Percentiles rank a stretch among this genome's conserved stretches.
phyloP scores from a whole-genome alignment of 2,329 filamentous ascomycete genomes.

The Trichoderma endophyticum region DNA sequence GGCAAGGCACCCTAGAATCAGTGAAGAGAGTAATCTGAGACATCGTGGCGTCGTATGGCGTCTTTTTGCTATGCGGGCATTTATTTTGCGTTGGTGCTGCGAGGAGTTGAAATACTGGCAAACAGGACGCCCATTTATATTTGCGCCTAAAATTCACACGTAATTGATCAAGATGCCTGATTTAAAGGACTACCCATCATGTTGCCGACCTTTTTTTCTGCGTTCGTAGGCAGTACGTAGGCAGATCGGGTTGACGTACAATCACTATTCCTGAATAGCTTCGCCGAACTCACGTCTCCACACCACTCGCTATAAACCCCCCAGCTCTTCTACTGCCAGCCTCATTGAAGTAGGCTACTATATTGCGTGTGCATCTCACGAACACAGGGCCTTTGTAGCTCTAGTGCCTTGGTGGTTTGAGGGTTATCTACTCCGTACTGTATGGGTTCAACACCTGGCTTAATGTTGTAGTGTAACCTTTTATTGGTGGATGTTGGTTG shows the following conservation, averaged over 20 bases:
- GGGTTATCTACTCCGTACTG: background rate
- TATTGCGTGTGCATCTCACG: background rate
- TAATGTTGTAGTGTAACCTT: background rate
- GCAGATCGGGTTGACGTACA: conserved; percentile 1
- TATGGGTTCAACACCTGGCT: background rate
- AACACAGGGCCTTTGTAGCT: background rate
- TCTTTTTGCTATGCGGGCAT: background rate
- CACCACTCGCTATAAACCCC: background rate
- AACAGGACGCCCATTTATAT: background rate
- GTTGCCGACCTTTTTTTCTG: too few species aligned
- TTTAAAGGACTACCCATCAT: background rate
- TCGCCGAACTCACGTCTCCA: background rate
- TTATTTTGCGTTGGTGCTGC: background rate
- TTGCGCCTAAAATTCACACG: background rate
- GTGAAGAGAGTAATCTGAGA: background rate
- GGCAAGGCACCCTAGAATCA: conserved; percentile 4
- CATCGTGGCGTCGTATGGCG: background rate
- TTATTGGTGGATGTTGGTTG: background rate
- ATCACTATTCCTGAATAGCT: background rate
- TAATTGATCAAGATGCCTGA: background rate
- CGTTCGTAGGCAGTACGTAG: background rate
- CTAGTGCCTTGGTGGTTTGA: background rate
- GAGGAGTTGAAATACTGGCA: background rate
- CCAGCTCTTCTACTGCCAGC: background rate
- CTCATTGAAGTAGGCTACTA: background rate